These are phyloP conservation scores for Phytophthora uliginosa DNA, from an alignment of 352 stramenopile species.

Conservation along the genomic window DNA sequence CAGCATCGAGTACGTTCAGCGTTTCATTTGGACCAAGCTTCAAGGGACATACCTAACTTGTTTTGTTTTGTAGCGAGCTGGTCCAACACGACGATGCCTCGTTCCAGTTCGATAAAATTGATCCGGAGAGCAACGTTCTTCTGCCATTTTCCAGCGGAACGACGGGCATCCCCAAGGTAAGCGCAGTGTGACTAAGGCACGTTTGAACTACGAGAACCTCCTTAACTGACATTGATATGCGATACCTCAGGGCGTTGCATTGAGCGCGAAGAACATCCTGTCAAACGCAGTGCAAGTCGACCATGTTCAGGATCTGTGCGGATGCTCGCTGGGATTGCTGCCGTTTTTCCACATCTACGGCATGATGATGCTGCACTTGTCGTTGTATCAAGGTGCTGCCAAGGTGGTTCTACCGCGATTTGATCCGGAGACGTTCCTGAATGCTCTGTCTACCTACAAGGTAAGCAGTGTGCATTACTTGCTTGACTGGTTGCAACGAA, in stretches of 20 bases:
- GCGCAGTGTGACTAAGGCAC: not conserved
- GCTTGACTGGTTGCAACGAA: not conserved
- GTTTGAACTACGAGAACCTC: not conserved
- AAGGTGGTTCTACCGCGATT: constrained; percentile 91
- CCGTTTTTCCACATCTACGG: constrained; percentile 98
- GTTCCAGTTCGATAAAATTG: constrained; percentile 13
- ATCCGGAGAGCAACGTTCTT: not conserved
- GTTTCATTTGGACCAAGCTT: not conserved
- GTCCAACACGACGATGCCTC: constrained; percentile 41
- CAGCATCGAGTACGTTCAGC: constrained; percentile 57
- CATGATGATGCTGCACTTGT: constrained; percentile 80
- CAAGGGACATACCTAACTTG: too few relatives aligned
- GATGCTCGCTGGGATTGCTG: constrained; percentile 64
- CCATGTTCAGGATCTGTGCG: constrained; percentile 59
- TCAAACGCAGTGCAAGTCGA: constrained; percentile 88
- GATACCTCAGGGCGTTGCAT: constrained; percentile 56
- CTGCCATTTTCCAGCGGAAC: not conserved
- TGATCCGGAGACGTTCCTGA: constrained; percentile 88
- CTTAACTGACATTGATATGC: not conserved
- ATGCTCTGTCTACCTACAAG: constrained; percentile 65
- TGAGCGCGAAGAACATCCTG: constrained; percentile 92
- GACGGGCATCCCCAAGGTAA: not conserved
- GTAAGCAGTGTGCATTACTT: constrained; percentile 7
- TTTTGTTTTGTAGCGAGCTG: constrained; percentile 45
- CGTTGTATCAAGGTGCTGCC: constrained; percentile 76